Conservation (phyloP, 1,139 yeast species). For the Yamadazyma aaseri region DNA sequence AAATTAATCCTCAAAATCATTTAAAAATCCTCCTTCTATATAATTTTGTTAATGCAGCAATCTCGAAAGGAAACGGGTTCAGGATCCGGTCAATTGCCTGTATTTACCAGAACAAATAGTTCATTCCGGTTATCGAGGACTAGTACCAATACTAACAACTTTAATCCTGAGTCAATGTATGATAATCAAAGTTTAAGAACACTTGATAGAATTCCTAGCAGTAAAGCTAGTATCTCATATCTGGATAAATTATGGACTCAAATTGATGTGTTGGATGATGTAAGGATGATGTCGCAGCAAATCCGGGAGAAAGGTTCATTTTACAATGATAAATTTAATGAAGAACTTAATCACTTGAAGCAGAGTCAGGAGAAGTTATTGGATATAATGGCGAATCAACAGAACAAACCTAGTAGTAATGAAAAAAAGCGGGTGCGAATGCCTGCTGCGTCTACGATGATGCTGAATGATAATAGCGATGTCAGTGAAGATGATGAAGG, state of each 20-base stretch:
- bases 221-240: conserved; percentile 52
- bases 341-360: conserved; percentile 56
- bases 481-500: conserved; percentile 7
- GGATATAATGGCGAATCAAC: conserved; percentile 50
- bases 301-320: conserved; percentile 54
- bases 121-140: conserved; percentile 24
- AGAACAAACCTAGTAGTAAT: conserved; percentile 17
- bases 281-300: conserved; percentile 60
- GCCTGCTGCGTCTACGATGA: not conserved
- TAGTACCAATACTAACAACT: conserved; percentile 24
- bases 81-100: conserved; percentile 9
- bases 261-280: conserved; percentile 83
- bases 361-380: conserved; percentile 61
- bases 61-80: conserved; percentile 1
- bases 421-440: conserved; percentile 22
- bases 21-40: too few species aligned
- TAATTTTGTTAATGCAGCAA: not conserved
- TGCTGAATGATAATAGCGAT: conserved; percentile 1
- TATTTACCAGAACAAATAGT: conserved; percentile 16
- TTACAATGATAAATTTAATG: conserved; percentile 61
- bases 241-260: conserved; percentile 87
- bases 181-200: conserved; percentile 34
- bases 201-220: conserved; percentile 46
- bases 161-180: conserved; percentile 7
- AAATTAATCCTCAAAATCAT: too few species aligned